These are phyloP conservation scores for Anacardium occidentale DNA, from an alignment of 345 rosid species.

Conservation along the genomic window DNA sequence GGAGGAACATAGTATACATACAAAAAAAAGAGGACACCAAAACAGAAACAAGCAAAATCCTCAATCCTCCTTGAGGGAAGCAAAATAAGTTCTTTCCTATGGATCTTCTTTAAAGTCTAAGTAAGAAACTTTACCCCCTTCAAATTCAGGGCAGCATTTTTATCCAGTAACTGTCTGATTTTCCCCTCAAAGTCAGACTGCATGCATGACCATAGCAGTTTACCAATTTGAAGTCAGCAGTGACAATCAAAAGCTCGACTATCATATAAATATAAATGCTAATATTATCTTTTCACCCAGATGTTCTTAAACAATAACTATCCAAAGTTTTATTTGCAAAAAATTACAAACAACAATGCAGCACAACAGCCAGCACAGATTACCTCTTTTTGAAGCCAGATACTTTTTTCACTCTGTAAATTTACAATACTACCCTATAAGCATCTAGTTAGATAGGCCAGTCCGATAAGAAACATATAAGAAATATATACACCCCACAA, in stretches of 20 bases:
- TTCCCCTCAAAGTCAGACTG: constrained; percentile 59
- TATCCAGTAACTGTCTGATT: constrained; percentile 40
- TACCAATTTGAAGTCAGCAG: constrained; percentile 14
- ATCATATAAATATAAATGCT: not conserved
- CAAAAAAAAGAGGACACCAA: not conserved
- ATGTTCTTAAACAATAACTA: constrained; percentile 1
- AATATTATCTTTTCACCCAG: not conserved
- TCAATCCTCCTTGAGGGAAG: constrained; percentile 1
- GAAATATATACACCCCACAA: constrained; percentile 17
- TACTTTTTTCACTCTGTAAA: constrained; percentile 38
- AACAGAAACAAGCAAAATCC: constrained; percentile 13
- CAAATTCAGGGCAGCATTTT: constrained; percentile 39
- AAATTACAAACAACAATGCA: not conserved
- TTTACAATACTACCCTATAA: constrained; percentile 35
- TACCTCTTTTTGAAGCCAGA: constrained; percentile 45
- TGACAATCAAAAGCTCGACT: not conserved
- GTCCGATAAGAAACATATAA: not conserved
- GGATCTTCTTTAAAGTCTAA: not conserved
- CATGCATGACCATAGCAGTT: constrained; percentile 14
- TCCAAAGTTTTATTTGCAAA: not conserved
- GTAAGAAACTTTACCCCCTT: constrained; percentile 43
- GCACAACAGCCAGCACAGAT: not conserved
- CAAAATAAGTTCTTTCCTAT: not conserved
- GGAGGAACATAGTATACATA: not conserved
- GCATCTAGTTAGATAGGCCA: constrained; percentile 21